Evolutionary conservation across 2,329 filamentous ascomycete species (phyloP).

Genomic region (Ascocoryne sarcoides): DNA sequence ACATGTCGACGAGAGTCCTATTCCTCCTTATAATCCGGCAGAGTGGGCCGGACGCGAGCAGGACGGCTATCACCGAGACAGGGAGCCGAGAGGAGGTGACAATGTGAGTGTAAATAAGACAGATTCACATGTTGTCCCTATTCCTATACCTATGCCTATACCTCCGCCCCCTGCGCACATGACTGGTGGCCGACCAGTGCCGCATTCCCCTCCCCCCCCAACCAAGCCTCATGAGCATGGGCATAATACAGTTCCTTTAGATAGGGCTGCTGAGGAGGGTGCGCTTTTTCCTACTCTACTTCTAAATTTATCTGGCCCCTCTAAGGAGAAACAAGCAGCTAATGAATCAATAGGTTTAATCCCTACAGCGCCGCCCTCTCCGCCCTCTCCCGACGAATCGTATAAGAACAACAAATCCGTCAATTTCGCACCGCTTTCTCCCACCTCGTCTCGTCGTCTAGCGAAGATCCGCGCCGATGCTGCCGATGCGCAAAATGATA

Average conservation of each 20-base stretch:
- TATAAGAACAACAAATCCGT: conserved; percentile 22
- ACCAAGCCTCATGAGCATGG: too few species aligned
- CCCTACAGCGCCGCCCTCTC: conserved; percentile 4
- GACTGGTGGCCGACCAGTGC: too few species aligned
- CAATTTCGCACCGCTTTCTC: conserved; percentile 26
- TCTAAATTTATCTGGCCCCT: conserved; percentile 8
- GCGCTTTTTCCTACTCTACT: conserved; percentile 15
- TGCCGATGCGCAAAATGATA: conserved; percentile 1
- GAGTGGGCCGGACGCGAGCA: conserved; percentile 22
- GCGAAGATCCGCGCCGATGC: conserved; percentile 12
- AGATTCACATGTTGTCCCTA: conserved; percentile 23
- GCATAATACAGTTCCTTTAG: too few species aligned
- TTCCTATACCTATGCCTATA: conserved; percentile 15
- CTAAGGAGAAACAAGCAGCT: too few species aligned
- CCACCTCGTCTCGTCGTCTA: conserved; percentile 20
- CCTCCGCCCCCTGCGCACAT: too few species aligned
- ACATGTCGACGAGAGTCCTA: conserved; percentile 12
- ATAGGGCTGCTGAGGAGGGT: conserved; percentile 25
- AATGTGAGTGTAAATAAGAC: conserved; percentile 28
- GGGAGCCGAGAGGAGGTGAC: conserved; percentile 22
- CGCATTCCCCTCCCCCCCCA: too few species aligned
- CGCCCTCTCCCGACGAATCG: conserved; percentile 11
- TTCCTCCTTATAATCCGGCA: conserved; percentile 15
- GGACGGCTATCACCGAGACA: conserved; percentile 18
- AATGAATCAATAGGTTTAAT: too few species aligned